Conservation (phyloP, 1,284 basidiomycete genomes). For the Ceratobasidium sp. region DNA sequence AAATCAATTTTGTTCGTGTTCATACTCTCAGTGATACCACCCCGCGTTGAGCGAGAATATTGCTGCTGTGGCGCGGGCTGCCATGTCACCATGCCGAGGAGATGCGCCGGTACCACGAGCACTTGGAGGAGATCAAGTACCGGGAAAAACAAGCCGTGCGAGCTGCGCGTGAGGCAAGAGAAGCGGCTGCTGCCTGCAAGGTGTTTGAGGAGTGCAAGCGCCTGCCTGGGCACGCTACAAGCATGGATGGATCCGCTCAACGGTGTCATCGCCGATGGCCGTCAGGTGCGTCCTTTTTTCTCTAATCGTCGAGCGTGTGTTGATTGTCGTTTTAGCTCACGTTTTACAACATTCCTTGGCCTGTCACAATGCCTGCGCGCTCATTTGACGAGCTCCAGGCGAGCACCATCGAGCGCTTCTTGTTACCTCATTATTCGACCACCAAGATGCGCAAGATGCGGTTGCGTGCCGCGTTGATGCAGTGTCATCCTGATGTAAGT, state of each 20-base stretch:
- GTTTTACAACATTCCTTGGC: conserved; percentile 73
- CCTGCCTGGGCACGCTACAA: conserved; percentile 49
- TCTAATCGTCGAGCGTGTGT: neutral
- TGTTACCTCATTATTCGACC: conserved; percentile 63
- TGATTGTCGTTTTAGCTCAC: conserved; percentile 26
- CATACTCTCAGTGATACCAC: conserved; percentile 13
- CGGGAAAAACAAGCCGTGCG: conserved; percentile 37
- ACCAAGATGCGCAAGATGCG: conserved; percentile 62
- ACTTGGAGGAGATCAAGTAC: conserved; percentile 44
- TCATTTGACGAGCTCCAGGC: conserved; percentile 43
- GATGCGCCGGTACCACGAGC: conserved; percentile 35
- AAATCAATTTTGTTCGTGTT: neutral
- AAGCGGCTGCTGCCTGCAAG: conserved; percentile 35
- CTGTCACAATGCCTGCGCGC: conserved; percentile 55
- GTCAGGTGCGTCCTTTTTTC: conserved; percentile 12
- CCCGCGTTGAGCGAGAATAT: conserved; percentile 23
- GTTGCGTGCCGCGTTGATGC: conserved; percentile 69
- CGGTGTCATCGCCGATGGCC: conserved; percentile 33
- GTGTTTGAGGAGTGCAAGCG: conserved; percentile 34
- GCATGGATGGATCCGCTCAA: conserved; percentile 46
- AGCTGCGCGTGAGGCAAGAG: conserved; percentile 34
- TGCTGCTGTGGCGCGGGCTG: neutral
- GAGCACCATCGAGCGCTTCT: conserved; percentile 64
- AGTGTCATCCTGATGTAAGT: conserved; percentile 75
- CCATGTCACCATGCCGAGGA: conserved; percentile 37